phyloP scores from a whole-genome alignment of 2,329 filamentous ascomycete species.

The Pezicula radicicola region DNA sequence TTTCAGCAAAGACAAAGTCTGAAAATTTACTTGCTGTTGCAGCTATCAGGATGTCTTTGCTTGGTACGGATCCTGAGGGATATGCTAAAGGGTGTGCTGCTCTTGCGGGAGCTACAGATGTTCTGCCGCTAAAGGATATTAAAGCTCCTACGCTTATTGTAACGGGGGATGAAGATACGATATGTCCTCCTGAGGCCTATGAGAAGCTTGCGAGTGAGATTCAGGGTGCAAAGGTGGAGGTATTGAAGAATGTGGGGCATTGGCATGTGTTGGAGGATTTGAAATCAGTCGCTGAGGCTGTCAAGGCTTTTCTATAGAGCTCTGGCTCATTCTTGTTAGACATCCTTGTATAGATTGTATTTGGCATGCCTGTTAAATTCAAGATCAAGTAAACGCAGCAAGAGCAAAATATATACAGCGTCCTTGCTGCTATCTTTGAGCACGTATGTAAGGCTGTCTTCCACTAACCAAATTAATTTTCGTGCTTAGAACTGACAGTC shows the following conservation, averaged over 20 bases:
- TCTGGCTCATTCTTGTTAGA: background rate
- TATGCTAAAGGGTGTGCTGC: constrained; percentile 53
- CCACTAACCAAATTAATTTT: too few relatives aligned
- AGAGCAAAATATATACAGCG: too few relatives aligned
- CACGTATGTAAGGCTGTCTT: too few relatives aligned
- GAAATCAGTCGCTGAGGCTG: constrained; percentile 28
- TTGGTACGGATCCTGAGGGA: constrained; percentile 47
- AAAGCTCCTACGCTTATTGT: constrained; percentile 35
- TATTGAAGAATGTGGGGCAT: constrained; percentile 42
- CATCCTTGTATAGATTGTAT: too few relatives aligned
- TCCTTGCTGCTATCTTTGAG: too few relatives aligned
- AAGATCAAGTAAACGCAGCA: too few relatives aligned
- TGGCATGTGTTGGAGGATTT: constrained; percentile 49
- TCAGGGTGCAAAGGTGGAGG: constrained; percentile 23
- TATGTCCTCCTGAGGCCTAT: constrained; percentile 34
- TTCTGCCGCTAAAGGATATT: constrained; percentile 31
- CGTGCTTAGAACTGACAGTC: too few relatives aligned
- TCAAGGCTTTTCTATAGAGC: constrained; percentile 14
- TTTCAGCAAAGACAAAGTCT: constrained; percentile 33
- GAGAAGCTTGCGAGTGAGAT: constrained; percentile 29
- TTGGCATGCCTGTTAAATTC: too few relatives aligned
- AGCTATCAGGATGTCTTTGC: constrained; percentile 40
- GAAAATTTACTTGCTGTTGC: constrained; percentile 37
- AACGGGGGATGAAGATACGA: constrained; percentile 42
- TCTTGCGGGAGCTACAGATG: constrained; percentile 35